Evolutionary conservation across 2,329 filamentous ascomycete species (phyloP), one percentile per base, ranked within the genome.

Genomic region (Atkinsonella hypoxylon): DNA sequence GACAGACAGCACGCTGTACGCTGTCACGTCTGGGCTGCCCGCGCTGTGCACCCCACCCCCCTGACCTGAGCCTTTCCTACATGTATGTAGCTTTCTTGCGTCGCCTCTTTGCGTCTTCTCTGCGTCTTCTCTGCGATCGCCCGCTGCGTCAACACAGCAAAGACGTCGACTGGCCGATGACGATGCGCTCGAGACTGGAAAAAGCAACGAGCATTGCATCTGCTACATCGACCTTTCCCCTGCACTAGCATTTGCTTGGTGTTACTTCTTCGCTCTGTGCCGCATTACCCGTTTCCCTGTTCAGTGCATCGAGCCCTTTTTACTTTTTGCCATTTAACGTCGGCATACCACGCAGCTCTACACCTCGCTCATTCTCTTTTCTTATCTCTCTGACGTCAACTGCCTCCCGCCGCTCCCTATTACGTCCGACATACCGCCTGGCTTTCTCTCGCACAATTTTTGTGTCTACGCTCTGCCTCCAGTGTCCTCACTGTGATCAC

Each of bases 181-280:
- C n/a, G 11, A 22, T 31, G 10, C 34, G 40, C n/a, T 7, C 15
- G 20, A 20, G 18, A 26, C 13, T 17, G 47, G 13, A 31, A 48
- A 51, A 51, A 51, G 41, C 26, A 51, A 51, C 11, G 48, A 45
- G 13, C 47, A 34, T 43, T 40, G 17, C 34, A 32, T 51, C 30
- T 9, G 34, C 22, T 41, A 45, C 36, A 31, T 44, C 38, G 31
- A 39, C 39, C 17, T 13, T 30, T 39, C 13, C 30, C n/a, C 38
- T 40, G 18, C 10, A 30, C 36, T 42, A 17, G n/a, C n/a, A n/a
- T 18, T 54, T 43, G 18, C 26, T 45, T 53, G 17, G 40, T 32
- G 31, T n/a, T 26, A 13, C 43, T 36, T 10, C 20, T 48, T 43
- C 34, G 18, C 44, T 22, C 40, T 34, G 39, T 31, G 39, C 32